Evolutionary conservation across 2,329 filamentous ascomycete species (phyloP).

Genomic region (Cladophialophora chaetospira): DNA sequence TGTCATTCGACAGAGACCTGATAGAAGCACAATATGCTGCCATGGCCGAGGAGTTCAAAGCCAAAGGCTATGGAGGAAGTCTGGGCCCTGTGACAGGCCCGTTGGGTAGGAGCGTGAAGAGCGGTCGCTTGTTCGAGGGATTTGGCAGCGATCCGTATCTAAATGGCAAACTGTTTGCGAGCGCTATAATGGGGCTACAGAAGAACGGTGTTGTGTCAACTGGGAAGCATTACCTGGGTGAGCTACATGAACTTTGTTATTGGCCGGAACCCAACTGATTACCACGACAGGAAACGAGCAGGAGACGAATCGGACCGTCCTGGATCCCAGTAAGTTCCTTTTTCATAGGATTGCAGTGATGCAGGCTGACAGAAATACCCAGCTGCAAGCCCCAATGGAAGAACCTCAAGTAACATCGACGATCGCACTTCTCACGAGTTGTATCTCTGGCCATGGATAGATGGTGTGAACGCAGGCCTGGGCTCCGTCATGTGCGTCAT

Average conservation of each 20-base stretch:
- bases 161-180: conserved; percentile 44
- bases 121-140: conserved; percentile 52
- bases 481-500: conserved; percentile 54
- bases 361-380: too few relatives aligned
- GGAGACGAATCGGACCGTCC: not conserved
- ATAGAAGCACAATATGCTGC: conserved; percentile 52
- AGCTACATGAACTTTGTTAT: not conserved
- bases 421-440: conserved; percentile 75
- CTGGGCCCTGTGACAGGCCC: conserved; percentile 48
- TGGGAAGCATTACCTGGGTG: conserved; percentile 57
- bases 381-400: not conserved
- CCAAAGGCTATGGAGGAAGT: conserved; percentile 46
- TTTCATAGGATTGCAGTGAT: too few relatives aligned
- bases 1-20: conserved; percentile 57
- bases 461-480: conserved; percentile 69
- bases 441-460: conserved; percentile 76
- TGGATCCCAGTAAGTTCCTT: not conserved
- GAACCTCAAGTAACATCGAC: conserved; percentile 56
- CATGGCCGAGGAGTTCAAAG: conserved; percentile 43
- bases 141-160: conserved; percentile 53
- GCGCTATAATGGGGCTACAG: conserved; percentile 50
- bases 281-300: not conserved
- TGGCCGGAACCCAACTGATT: not conserved
- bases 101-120: conserved; percentile 37
- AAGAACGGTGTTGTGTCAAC: conserved; percentile 45